Conservation (phyloP, 2,329 filamentous ascomycete species). For the Epichloe hybrida region DNA sequence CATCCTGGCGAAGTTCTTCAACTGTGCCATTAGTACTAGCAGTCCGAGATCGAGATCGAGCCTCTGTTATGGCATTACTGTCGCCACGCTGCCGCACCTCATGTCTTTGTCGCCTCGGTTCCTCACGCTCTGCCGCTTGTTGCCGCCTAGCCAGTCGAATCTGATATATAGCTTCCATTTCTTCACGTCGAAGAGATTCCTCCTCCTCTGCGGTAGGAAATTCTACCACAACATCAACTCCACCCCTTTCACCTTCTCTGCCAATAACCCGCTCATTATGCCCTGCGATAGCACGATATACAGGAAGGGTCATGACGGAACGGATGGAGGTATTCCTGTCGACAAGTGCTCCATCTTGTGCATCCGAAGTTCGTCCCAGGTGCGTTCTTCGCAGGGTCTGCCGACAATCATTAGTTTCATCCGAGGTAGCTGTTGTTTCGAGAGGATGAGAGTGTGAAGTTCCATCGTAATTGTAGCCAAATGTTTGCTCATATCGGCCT, state of each 20-base stretch:
- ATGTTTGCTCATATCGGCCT: constrained; percentile 19
- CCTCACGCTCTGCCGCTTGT: constrained; percentile 65
- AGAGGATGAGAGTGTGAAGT: constrained; percentile 14
- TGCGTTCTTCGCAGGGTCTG: constrained; percentile 1
- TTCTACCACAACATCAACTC: constrained; percentile 83
- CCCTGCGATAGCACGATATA: constrained; percentile 61
- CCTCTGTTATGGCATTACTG: constrained; percentile 48
- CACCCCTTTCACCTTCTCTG: constrained; percentile 79
- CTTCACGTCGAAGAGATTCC: constrained; percentile 64
- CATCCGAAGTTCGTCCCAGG: constrained; percentile 13
- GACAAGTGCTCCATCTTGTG: constrained; percentile 31
- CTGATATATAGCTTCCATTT: constrained; percentile 89
- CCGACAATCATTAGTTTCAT: constrained; percentile 5
- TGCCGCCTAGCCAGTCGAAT: constrained; percentile 66
- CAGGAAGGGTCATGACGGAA: constrained; percentile 86
- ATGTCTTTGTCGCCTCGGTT: constrained; percentile 52
- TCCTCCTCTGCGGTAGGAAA: constrained; percentile 69
- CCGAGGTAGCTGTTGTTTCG: constrained; percentile 6
- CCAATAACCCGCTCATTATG: constrained; percentile 73
- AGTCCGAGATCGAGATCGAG: constrained; percentile 44
- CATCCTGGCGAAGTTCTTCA: constrained; percentile 43
- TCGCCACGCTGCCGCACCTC: constrained; percentile 65
- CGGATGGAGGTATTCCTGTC: constrained; percentile 77
- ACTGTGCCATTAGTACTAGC: constrained; percentile 38
- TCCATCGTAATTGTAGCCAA: constrained; percentile 15